These are phyloP conservation scores for Intubia oerlemansii DNA, from an alignment of 2,329 filamentous ascomycete species.

Conservation along the genomic window DNA sequence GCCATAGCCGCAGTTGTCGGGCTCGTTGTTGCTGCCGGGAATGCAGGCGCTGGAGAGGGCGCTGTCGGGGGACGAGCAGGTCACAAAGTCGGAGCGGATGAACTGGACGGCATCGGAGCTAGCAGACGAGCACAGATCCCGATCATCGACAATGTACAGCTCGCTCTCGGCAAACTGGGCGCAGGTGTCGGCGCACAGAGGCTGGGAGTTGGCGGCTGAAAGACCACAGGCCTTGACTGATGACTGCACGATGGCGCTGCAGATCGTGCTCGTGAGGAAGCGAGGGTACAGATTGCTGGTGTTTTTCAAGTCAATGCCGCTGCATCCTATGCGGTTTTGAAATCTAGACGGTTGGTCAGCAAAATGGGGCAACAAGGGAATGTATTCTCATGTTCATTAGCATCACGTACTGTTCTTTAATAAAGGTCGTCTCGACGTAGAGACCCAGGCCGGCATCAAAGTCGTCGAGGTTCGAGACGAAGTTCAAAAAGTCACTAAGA, in stretches of 20 bases:
- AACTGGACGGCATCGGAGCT: constrained; percentile 45
- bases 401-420: constrained; percentile 53
- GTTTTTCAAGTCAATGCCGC: constrained; percentile 53
- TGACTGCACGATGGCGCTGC: constrained; percentile 84
- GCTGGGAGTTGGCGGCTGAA: constrained; percentile 39
- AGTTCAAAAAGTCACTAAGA: constrained; percentile 60
- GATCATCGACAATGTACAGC: constrained; percentile 59
- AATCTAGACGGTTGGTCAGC: constrained; percentile 39
- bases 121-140: constrained; percentile 47
- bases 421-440: constrained; percentile 57
- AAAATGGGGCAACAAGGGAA: background rate
- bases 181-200: constrained; percentile 79
- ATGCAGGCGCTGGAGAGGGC: constrained; percentile 62
- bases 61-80: constrained; percentile 65
- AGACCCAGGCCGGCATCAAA: constrained; percentile 58
- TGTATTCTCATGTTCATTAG: too few relatives aligned
- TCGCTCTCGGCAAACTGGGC: constrained; percentile 72
- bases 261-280: constrained; percentile 80
- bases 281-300: constrained; percentile 72
- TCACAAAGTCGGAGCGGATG: constrained; percentile 80
- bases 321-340: constrained; percentile 59
- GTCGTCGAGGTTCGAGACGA: constrained; percentile 50
- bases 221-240: constrained; percentile 52
- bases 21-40: constrained; percentile 57
- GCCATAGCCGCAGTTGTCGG: constrained; percentile 67